Evolutionary conservation across 176 grass and related monocot genomes (phyloP), one percentile per base, ranked within the genome.

Genomic region (Chrysopogon serrulatus): DNA sequence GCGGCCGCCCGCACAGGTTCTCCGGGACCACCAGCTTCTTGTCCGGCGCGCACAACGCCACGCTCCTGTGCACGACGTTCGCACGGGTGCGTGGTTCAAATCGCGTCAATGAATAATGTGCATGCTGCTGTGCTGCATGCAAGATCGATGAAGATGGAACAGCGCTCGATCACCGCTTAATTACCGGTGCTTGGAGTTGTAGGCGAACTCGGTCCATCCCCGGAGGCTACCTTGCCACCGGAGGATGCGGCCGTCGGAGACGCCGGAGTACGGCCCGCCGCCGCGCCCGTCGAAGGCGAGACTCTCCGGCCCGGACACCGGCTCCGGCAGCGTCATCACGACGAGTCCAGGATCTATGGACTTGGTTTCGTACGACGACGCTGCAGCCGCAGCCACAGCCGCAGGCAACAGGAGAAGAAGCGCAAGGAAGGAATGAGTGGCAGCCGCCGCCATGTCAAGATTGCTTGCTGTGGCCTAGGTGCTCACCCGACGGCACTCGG

Each of bases 241-340:
- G 67, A 93, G 82, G 36, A 98, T 57, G 62, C 92, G 75, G 27
- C 95, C 92, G 77, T 89, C 87, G 2, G 95, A 98, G 79, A 93
- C 90, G n/a, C 95, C 95, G 21, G 90, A 86, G 79, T 98, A 95
- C 4, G 92, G 92, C 1, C 95, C 92, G 0, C 75, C 35, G 30
- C 88, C 95, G 23, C 17, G 73, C 23, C 64, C 41, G 72, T 98
- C 95, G 85, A 95, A 98, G 61, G 88, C 89, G 16, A 98, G 85
- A 83, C 96, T 98, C 80, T 98, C 96, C 24, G 96, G 91, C 6
- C 93, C 96, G 19, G 83, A 82, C 62, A 70, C 80, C 19, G 88
- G 79, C 66, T 15, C n/a, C 43, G 73, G 81, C 21, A 98, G 85
- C 19, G 65, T 10, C 62, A 98, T 71, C 37, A 86, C 43, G 72